Percentiles rank a stretch among this genome's conserved stretches.
Conservation (phyloP, 2,329 filamentous ascomycete species). For the Aspergillus chevalieri region DNA sequence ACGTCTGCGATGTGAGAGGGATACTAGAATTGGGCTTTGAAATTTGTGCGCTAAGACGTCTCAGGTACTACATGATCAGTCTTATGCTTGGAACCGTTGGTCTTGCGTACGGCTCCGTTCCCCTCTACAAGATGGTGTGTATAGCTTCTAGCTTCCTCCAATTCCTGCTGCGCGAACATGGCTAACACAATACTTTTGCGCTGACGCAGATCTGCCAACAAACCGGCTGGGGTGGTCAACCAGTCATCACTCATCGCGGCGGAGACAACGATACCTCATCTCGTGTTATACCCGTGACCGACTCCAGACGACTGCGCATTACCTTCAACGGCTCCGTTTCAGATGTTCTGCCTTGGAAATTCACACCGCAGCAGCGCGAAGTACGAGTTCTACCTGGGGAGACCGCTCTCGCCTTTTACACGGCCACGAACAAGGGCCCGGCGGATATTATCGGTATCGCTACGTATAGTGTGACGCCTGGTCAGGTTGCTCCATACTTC, state of each 20-base stretch:
- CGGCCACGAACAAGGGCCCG: conserved; percentile 82
- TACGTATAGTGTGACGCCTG: conserved; percentile 94
- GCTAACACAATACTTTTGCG: neutral
- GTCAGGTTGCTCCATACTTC: conserved; percentile 93
- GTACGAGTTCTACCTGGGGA: conserved; percentile 92
- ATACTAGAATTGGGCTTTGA: conserved; percentile 1
- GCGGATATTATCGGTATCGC: conserved; percentile 96
- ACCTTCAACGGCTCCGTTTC: conserved; percentile 96
- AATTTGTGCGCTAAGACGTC: conserved; percentile 5
- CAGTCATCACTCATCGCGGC: conserved; percentile 72
- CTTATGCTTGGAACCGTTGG: conserved; percentile 58
- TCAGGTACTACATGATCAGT: conserved; percentile 58
- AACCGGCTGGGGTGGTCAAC: conserved; percentile 80
- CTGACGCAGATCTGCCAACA: conserved; percentile 44
- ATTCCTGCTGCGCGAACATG: neutral
- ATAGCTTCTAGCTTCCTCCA: neutral
- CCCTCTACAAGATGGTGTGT: conserved; percentile 60
- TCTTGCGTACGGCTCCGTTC: conserved; percentile 60
- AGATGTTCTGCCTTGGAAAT: conserved; percentile 95
- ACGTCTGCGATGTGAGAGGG: conserved; percentile 48
- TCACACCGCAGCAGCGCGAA: conserved; percentile 91
- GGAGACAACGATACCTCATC: conserved; percentile 61
- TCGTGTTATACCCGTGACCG: conserved; percentile 72
- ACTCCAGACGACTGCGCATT: conserved; percentile 79
- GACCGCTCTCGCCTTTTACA: conserved; percentile 96